Conservation (phyloP, 139 green algal species). For the Eudorina sp. region DNA sequence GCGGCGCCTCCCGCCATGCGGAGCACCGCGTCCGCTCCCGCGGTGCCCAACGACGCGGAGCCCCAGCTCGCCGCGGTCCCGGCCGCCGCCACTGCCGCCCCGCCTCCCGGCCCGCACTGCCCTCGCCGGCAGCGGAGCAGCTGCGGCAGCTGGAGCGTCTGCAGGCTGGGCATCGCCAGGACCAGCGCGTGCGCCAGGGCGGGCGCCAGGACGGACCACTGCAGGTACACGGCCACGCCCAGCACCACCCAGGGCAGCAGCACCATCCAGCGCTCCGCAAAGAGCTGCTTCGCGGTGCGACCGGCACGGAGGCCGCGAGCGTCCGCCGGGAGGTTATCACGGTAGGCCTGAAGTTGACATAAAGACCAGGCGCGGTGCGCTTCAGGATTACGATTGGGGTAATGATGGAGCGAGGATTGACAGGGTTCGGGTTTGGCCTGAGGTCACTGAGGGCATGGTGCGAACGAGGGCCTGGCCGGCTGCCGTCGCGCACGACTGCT, state of each 20-base stretch:
- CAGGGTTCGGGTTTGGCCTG: no score
- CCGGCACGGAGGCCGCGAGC: not conserved
- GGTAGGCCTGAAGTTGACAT: slow-evolving; percentile 19
- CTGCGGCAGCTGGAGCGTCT: not conserved
- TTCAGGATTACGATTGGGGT: no score
- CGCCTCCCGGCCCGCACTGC: not conserved
- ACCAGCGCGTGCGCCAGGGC: not conserved
- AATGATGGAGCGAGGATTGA: no score
- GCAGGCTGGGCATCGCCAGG: not conserved
- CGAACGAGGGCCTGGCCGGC: no score
- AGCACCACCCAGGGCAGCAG: slow-evolving; percentile 17
- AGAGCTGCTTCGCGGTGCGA: slow-evolving; percentile 19
- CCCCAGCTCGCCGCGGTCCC: not conserved
- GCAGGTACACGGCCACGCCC: not conserved
- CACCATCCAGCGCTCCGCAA: slow-evolving; percentile 45
- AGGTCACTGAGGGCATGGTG: no score
- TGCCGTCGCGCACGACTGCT: no score
- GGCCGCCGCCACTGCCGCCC: not conserved
- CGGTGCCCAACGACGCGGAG: not conserved
- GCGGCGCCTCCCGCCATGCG: not conserved
- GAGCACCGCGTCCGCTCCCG: not conserved
- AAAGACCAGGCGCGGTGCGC: no score
- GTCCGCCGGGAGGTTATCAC: slow-evolving; percentile 27
- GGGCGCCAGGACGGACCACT: not conserved
- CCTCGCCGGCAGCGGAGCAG: not conserved